Evolutionary conservation across 2,329 filamentous ascomycete genomes (phyloP), one percentile per base, ranked within the genome.

Genomic region (Cryphonectria nitschkei): DNA sequence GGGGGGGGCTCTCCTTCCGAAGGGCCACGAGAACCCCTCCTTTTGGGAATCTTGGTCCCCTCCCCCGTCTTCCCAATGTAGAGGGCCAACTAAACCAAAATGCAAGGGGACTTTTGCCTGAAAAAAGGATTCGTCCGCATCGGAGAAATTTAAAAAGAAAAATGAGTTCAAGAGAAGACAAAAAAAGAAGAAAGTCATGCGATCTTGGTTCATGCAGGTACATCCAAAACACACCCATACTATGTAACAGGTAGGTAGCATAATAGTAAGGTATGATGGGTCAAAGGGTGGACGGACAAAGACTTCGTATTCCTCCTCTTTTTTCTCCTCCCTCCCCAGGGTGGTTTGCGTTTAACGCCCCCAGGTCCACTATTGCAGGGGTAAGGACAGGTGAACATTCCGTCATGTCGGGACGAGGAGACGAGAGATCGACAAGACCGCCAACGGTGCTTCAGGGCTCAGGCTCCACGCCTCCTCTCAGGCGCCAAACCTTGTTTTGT

Each of bases 291-390:
- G 52, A 14, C 52, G n/a, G 9, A 54, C 52, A 54, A 9, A 6
- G n/a, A 54, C n/a, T 54, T 54, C 52, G 52, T 54, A 54, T 54
- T 54, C 52, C 46, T 50, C 46, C 41, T 43, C 46, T n/a, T 34
- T 6, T 34, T 34, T 34, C 26, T 26, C 50, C 50, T 13, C 22
- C 22, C 50, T 13, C 22, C n/a, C n/a, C 1, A 14, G 52, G 22
- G 50, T 14, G 4, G 1, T 16, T 16, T 41, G 39, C 16, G 22
- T 34, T 1, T 34, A 3, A 16, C 16, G 5, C 16, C 16, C 19
- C 7, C 46, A n/a, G 19, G 19, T 50, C 19, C 19, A 16, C n/a
- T 16, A 1, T 9, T 54, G 52, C 52, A 54, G 52, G 52, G n/a
- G 11, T 13, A 54, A 50, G 43, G 43, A 46, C 22, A 46, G 3